A percentile compares a stretch with the other conserved stretches of the same genome.
Conservation (phyloP, 768 basidiomycete genomes). For the Termitomyces sp. region DNA sequence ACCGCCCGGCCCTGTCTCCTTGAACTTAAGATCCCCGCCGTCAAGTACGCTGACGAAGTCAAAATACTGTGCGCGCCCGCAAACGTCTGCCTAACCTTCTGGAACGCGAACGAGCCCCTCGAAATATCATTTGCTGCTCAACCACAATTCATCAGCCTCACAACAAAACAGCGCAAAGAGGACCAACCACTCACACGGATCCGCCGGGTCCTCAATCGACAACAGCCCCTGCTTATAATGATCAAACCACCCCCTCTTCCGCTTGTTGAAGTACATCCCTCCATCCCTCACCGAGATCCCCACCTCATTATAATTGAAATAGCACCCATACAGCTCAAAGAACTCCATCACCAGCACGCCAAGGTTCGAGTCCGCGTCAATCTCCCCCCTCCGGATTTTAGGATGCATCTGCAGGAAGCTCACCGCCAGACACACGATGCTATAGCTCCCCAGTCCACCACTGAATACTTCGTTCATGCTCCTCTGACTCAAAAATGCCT, state of each 20-base stretch:
- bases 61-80: constrained; percentile 80
- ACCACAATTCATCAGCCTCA: not conserved
- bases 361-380: constrained; percentile 82
- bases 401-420: constrained; percentile 98
- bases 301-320: constrained; percentile 88
- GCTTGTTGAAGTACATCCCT: constrained; percentile 86
- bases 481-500: constrained; percentile 85
- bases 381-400: constrained; percentile 83
- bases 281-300: constrained; percentile 88
- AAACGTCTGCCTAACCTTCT: constrained; percentile 77
- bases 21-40: constrained; percentile 59
- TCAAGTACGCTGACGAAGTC: constrained; percentile 66
- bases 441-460: constrained; percentile 92
- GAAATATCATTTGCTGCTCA: constrained; percentile 88
- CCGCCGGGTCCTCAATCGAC: constrained; percentile 92
- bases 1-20: constrained; percentile 48
- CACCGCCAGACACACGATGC: constrained; percentile 89
- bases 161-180: not conserved
- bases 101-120: constrained; percentile 79
- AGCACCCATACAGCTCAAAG: constrained; percentile 90
- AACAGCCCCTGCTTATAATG: constrained; percentile 54
- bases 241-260: constrained; percentile 75
- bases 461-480: constrained; percentile 98
- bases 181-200: constrained; percentile 60
- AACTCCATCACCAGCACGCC: constrained; percentile 97